Percentiles rank a stretch among this genome's conserved stretches.
These are phyloP conservation scores for Pilasporangium apinafurcum DNA, from an alignment of 352 stramenopile genomes.

Conservation along the genomic window DNA sequence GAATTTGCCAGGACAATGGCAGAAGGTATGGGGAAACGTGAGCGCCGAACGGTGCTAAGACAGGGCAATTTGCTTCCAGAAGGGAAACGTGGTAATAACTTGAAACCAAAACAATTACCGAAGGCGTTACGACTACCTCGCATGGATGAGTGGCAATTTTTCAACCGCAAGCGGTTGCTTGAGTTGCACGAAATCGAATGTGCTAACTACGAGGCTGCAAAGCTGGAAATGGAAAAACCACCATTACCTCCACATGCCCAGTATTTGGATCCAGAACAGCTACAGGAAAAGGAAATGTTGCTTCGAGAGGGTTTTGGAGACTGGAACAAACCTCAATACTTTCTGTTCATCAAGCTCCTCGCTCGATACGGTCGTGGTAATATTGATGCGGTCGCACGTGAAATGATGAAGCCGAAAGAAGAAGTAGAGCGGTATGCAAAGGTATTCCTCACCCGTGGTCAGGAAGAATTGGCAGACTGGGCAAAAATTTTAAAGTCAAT, in stretches of 20 bases:
- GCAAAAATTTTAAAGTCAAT: slow-evolving; percentile 84
- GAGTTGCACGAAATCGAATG: slow-evolving; percentile 83
- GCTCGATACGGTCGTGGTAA: slow-evolving; percentile 73
- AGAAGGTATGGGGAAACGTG: slow-evolving; percentile 79
- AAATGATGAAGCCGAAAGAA: slow-evolving; percentile 80
- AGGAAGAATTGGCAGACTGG: slow-evolving; percentile 75
- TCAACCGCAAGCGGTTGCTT: slow-evolving; percentile 69
- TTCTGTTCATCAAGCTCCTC: slow-evolving; percentile 80
- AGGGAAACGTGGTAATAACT: slow-evolving; percentile 29
- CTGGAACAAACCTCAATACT: slow-evolving; percentile 87
- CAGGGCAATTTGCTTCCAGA: slow-evolving; percentile 42
- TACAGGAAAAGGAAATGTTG: slow-evolving; percentile 90
- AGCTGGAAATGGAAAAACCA: slow-evolving; percentile 70
- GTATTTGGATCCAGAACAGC: slow-evolving; percentile 80
- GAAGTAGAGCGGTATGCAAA: slow-evolving; percentile 65
- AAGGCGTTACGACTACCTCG: slow-evolving; percentile 74
- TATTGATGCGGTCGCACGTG: slow-evolving; percentile 65
- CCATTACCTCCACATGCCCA: slow-evolving; percentile 60
- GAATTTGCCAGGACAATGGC: slow-evolving; percentile 75
- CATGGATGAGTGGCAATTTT: slow-evolving; percentile 89
- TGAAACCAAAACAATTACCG: slow-evolving; percentile 73
- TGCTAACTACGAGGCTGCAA: slow-evolving; percentile 72
- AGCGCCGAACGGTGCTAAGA: slow-evolving; percentile 73
- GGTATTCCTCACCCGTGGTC: slow-evolving; percentile 62
- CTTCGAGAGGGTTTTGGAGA: slow-evolving; percentile 80